Percentiles rank a stretch among this genome's conserved stretches.
These are phyloP conservation scores for Fusarium sp. DNA, from an alignment of 2,329 filamentous ascomycete genomes.

Conservation along the genomic window DNA sequence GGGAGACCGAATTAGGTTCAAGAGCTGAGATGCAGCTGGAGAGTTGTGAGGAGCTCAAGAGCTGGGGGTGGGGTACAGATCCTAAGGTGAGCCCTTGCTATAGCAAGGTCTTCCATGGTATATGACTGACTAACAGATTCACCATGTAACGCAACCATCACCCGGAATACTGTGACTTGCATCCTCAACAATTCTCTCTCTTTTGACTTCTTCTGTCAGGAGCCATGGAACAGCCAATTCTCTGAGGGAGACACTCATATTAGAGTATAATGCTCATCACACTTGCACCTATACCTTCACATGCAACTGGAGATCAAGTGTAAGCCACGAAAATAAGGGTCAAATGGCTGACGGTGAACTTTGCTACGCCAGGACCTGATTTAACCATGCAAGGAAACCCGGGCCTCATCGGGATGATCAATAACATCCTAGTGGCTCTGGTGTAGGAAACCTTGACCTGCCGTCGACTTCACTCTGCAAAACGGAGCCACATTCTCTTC, in stretches of 20 bases:
- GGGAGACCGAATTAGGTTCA: not conserved
- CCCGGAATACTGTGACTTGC: not conserved
- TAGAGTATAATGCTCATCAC: not conserved
- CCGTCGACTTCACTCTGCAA: not conserved
- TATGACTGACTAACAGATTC: too few species aligned
- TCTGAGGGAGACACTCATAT: not conserved
- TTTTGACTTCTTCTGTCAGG: not conserved
- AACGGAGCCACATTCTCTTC: not conserved
- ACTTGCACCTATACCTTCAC: not conserved
- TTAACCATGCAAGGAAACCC: slow-evolving; percentile 39
- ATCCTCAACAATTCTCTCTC: not conserved
- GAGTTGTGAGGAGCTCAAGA: not conserved
- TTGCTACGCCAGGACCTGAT: slow-evolving; percentile 31
- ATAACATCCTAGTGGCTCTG: slow-evolving; percentile 32
- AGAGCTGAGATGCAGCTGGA: not conserved
- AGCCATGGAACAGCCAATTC: too few species aligned
- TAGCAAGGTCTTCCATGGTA: too few species aligned
- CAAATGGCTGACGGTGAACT: slow-evolving; percentile 22
- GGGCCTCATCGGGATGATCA: slow-evolving; percentile 30
- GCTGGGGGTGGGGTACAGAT: not conserved
- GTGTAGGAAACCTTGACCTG: not conserved
- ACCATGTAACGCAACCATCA: not conserved
- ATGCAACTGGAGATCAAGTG: not conserved
- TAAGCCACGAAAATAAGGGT: not conserved
- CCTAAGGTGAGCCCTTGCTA: not conserved